Conservation (phyloP, 768 basidiomycete genomes). For the Auriculariales sp. region DNA sequence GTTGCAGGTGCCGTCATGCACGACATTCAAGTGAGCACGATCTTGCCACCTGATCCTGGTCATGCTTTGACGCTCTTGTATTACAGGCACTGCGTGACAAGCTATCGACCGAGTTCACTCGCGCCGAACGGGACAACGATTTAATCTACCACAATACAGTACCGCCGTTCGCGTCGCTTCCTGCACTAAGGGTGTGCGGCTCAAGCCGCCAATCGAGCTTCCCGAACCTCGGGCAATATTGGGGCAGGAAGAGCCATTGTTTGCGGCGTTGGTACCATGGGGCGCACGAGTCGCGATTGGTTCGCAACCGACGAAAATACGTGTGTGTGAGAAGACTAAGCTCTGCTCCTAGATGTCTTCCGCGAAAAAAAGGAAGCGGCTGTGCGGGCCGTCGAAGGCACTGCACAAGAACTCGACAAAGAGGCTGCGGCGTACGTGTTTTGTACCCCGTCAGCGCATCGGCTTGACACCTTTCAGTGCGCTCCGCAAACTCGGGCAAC, state of each 20-base stretch:
- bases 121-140: constrained; percentile 85
- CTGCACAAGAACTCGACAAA: constrained; percentile 48
- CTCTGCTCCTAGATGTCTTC: constrained; percentile 66
- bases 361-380: constrained; percentile 64
- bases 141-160: constrained; percentile 87
- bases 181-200: constrained; percentile 46
- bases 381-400: constrained; percentile 47
- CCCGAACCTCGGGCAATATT: constrained; percentile 41
- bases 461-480: constrained; percentile 26
- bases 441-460: constrained; percentile 1
- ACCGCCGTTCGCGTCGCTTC: constrained; percentile 55
- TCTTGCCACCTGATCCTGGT: not conserved
- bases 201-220: constrained; percentile 52
- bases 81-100: constrained; percentile 60
- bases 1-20: constrained; percentile 50
- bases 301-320: constrained; percentile 25
- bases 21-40: constrained; percentile 55
- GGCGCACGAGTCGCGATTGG: constrained; percentile 84
- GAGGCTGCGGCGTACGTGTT: constrained; percentile 40
- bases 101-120: constrained; percentile 46
- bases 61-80: not conserved
- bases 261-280: constrained; percentile 66
- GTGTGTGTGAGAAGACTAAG: no score
- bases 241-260: constrained; percentile 42
- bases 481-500: constrained; percentile 60